These are phyloP conservation scores for Leccinum boreale DNA, from an alignment of 768 basidiomycete species.

Conservation along the genomic window DNA sequence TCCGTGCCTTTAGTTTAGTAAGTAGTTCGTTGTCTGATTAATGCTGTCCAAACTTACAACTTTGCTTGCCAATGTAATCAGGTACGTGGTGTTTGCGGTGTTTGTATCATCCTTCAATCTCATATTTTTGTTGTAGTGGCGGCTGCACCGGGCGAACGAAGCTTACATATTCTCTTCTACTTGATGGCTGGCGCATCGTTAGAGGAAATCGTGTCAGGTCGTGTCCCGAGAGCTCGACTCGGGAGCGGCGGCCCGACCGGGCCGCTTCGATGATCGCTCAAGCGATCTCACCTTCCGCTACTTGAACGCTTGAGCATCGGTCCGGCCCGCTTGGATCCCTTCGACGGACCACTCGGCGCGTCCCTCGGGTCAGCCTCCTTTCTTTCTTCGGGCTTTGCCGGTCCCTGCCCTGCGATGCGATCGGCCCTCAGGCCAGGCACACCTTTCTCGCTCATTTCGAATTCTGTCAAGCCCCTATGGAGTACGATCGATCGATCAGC, in stretches of 20 bases:
- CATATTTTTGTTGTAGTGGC: not conserved
- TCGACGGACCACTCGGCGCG: too few species aligned
- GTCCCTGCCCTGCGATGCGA: not conserved
- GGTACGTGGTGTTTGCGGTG: not conserved
- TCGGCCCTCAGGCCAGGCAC: not conserved
- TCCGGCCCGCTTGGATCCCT: not conserved
- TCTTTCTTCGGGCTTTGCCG: not conserved
- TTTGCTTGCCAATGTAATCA: not conserved
- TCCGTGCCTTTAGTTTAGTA: too few species aligned
- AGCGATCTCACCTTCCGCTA: too few species aligned
- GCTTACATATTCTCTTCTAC: not conserved
- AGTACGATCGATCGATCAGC: too few species aligned
- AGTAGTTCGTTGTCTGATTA: too few species aligned
- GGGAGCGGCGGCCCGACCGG: not conserved
- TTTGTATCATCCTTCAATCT: too few species aligned
- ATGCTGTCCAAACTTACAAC: not conserved
- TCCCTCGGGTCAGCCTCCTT: too few species aligned
- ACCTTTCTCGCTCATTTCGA: too few species aligned
- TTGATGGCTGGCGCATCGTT: not conserved
- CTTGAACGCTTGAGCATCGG: too few species aligned
- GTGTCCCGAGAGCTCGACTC: not conserved
- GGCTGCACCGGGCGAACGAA: not conserved
- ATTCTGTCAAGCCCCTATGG: too few species aligned
- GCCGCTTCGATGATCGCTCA: not conserved
- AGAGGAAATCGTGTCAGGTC: too few species aligned